Percentiles rank a stretch among this genome's conserved stretches.
These are phyloP conservation scores for Stagonosporopsis rhizophila DNA, from an alignment of 2,329 filamentous ascomycete species.

Conservation along the genomic window DNA sequence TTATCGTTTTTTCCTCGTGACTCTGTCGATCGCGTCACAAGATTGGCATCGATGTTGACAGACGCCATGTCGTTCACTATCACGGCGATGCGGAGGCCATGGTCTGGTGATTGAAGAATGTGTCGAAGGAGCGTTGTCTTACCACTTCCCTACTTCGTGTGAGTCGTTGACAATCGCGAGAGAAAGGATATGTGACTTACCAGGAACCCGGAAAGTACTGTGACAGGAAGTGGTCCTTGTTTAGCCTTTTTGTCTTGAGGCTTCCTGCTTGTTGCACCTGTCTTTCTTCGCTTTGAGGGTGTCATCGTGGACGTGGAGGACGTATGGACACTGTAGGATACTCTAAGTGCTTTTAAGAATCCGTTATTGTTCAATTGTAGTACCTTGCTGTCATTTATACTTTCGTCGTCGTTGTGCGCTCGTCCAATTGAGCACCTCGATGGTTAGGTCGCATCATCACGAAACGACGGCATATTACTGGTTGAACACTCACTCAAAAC, in stretches of 20 bases:
- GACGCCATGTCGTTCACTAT: conserved; percentile 74
- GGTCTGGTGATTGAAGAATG: conserved; percentile 68
- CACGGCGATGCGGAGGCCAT: conserved; percentile 72
- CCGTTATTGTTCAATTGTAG: background rate
- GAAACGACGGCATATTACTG: conserved; percentile 17
- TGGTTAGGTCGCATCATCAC: conserved; percentile 40
- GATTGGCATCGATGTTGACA: conserved; percentile 69
- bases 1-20: conserved; percentile 36
- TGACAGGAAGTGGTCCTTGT: conserved; percentile 60
- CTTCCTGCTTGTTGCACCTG: conserved; percentile 15
- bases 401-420: conserved; percentile 26
- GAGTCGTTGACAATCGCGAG: background rate
- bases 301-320: conserved; percentile 22
- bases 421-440: conserved; percentile 43
- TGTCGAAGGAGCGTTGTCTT: conserved; percentile 75
- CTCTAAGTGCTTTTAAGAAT: background rate
- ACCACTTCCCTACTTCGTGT: conserved; percentile 64
- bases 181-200: conserved; percentile 44
- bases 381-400: conserved; percentile 27
- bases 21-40: conserved; percentile 59
- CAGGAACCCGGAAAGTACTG: conserved; percentile 66
- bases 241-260: conserved; percentile 17
- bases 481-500: background rate
- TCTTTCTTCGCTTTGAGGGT: conserved; percentile 30
- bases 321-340: background rate